Percentiles rank a stretch among this genome's conserved stretches.
Conservation (phyloP, 352 stramenopile genomes). For the Aphanomyces astaci region DNA sequence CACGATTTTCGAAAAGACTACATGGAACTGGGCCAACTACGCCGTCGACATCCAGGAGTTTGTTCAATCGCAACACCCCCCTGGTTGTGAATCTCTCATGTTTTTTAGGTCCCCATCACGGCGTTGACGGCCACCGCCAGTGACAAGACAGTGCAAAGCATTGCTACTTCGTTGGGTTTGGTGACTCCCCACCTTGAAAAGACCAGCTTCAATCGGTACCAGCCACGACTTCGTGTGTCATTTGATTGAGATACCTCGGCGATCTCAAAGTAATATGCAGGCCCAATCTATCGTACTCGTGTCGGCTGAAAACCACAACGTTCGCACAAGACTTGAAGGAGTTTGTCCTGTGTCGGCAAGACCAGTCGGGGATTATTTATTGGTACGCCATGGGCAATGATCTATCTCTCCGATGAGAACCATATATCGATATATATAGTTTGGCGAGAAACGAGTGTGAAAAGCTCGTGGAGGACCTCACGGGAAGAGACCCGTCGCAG, state of each 20-base stretch:
- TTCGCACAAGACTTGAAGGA: conserved; percentile 10
- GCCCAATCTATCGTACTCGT: conserved; percentile 11
- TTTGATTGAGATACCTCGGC: conserved; percentile 32
- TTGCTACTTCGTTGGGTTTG: neutral
- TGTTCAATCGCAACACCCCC: neutral
- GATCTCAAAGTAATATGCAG: conserved; percentile 23
- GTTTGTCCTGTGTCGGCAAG: neutral
- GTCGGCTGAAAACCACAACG: conserved; percentile 1
- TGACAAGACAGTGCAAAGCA: neutral
- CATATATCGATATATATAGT: too few species aligned
- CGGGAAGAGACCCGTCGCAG: neutral
- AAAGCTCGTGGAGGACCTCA: neutral
- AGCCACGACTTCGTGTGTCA: too few species aligned
- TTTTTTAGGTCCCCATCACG: conserved; percentile 24
- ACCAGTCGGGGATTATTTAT: conserved; percentile 17
- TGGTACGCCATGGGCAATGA: neutral
- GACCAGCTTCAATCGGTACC: conserved; percentile 15
- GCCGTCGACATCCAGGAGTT: conserved; percentile 30
- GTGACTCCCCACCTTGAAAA: neutral
- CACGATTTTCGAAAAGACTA: conserved; percentile 35
- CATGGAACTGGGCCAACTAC: conserved; percentile 32
- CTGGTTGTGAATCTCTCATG: too few species aligned
- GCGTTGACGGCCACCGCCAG: conserved; percentile 26
- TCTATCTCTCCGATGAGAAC: too few species aligned
- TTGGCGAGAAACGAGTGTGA: conserved; percentile 17